Evolutionary conservation across 2,329 filamentous ascomycete genomes (phyloP), one percentile per base, ranked within the genome.

Genomic region (Pseudogymnoascus destructans): DNA sequence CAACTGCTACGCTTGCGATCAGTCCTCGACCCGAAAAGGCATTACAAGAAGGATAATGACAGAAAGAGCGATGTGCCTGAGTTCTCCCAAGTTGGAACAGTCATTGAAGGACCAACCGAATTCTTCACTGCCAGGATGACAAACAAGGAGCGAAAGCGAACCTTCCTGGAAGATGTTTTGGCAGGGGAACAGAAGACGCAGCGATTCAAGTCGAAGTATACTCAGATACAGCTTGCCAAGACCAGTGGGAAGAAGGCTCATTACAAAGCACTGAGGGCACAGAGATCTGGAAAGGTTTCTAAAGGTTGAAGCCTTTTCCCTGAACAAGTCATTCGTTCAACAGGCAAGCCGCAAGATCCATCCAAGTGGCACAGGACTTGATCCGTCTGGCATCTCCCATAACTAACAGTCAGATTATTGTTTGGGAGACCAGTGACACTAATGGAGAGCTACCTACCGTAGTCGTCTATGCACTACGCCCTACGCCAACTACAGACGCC

Each of bases 1-100:
- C 90, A 96, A 71, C 76, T 97, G 9, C 76, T 98, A 60, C 85
- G 89, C 63, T 92, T 96, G 86, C 84, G 93, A 70, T 85, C 84
- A 59, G 85, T 95, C 17, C 77, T 97, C 19, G 92, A 97, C 64
- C 85, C 90, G 0, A 92, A 97, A 70, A 79, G 87, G 55, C 87
- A 92, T 67, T 95, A 95, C 77, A 95, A 92, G 70, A 97, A 96
- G 71, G 85, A 92, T 57, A 80, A 75, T 56, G 79, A 82, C 58
- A 90, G 86, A 68, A 77, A 80, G 11, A 59, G 65, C 60, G 76
- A 81, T 61, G 73, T 86, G 1, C 93, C 93, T 1, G 83, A 89
- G 61, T 97, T 87, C 69, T 95, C 87, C 17, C 89, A 95, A 66
- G 82, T 95, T 25, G 93, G 92, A 59, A 92, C 88, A 5, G 82